Base-by-base conservation (phyloP, 495 filamentous ascomycete species). In the Hypoxylon perforatum region DNA sequence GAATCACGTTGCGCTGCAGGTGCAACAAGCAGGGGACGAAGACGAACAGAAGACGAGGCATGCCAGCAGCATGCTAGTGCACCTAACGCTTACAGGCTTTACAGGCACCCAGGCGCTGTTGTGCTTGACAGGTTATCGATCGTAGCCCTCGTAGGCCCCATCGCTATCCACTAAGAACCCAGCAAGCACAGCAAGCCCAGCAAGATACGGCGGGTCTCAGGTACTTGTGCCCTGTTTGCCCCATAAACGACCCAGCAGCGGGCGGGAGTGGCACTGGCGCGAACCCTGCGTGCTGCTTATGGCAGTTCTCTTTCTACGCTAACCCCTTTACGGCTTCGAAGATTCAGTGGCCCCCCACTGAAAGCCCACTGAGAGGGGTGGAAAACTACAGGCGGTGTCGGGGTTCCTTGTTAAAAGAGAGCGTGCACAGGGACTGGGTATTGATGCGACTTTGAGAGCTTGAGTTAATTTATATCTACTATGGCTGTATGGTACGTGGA, bases 1-100 rank as follows among this genome's bases (percentile, higher is more conserved):
- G 61, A 74, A 58, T 72, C 61, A 72, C 68, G 68, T 71, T 66
- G 68, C 45, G 65, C 62, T 70, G 64, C 71, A 69, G 63, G 71
- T 72, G 65, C 68, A 67, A 59, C 61, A 38, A 53, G 47, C 54
- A 66, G 51, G 61, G 58, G 61, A 28, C 25, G 25, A 3, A 28
- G 51, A 60, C 52, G 64, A 69, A 65, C 51, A 65, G 58, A 28
- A 42, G 36, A 70, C 25, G 25, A 28, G 25, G 25, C 7, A 28
- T 7, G 25, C 12, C 41, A 25, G 25, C 18, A 7, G 25, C 7
- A 28, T 7, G 25, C 12, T 48, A 25, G 25, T 18, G 54, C 33
- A 46, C 25, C 44, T 59, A 12, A 15, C 47, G 28, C 30, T 21
- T 59, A 58, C 28, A 41, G 25, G 25, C 25, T 28, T 28, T 28